Percentiles rank a stretch among this genome's conserved stretches.
These are phyloP conservation scores for Russula foetens DNA, from an alignment of 768 basidiomycete species.

Conservation along the genomic window DNA sequence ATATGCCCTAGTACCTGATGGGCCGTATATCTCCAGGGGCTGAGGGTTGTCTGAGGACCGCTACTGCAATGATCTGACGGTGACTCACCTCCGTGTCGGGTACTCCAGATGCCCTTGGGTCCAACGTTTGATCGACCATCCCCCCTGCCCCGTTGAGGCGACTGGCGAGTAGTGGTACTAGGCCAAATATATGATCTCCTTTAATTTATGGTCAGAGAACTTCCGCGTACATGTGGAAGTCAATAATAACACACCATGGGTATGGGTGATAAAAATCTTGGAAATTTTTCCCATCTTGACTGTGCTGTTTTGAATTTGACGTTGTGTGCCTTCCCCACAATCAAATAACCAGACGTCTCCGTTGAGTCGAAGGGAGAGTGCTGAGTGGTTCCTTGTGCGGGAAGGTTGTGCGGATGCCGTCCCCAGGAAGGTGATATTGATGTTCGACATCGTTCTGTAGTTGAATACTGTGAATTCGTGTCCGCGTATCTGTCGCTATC, in stretches of 20 bases:
- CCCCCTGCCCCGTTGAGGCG: slow-evolving; percentile 72
- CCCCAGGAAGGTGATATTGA: slow-evolving; percentile 68
- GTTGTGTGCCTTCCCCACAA: slow-evolving; percentile 79
- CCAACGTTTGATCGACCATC: slow-evolving; percentile 45
- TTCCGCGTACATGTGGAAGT: background rate
- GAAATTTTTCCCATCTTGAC: slow-evolving; percentile 75
- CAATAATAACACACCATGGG: slow-evolving; percentile 51
- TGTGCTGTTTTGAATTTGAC: slow-evolving; percentile 60
- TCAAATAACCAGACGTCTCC: slow-evolving; percentile 79
- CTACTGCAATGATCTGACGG: background rate
- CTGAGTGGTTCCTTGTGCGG: slow-evolving; percentile 68
- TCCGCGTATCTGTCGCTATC: background rate
- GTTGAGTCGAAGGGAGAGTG: slow-evolving; percentile 56
- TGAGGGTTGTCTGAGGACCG: slow-evolving; percentile 24
- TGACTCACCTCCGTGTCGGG: slow-evolving; percentile 10
- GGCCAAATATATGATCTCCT: slow-evolving; percentile 81
- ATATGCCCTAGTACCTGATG: slow-evolving; percentile 74
- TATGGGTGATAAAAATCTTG: slow-evolving; percentile 85
- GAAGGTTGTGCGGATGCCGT: slow-evolving; percentile 80
- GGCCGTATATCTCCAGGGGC: slow-evolving; percentile 82
- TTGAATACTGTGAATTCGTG: background rate
- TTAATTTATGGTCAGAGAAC: background rate
- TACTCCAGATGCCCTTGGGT: slow-evolving; percentile 40
- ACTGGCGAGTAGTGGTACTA: slow-evolving; percentile 59
- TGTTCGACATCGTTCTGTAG: slow-evolving; percentile 1